These are phyloP conservation scores for Verticillium dahliae DNA, from an alignment of 2,329 filamentous ascomycete species.

Conservation along the genomic window DNA sequence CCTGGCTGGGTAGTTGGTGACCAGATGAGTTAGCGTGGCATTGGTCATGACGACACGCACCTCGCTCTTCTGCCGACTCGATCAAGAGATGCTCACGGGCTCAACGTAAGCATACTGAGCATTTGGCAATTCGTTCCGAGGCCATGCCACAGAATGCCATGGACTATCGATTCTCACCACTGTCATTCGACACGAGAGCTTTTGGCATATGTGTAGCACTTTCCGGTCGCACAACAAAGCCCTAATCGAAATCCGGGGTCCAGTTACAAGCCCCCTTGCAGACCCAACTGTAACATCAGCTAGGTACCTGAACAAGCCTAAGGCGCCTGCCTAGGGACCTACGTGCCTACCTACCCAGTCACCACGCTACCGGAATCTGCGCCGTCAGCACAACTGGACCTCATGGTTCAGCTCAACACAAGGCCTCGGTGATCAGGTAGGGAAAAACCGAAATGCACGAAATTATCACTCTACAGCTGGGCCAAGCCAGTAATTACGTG, in stretches of 20 bases:
- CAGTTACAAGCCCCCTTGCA: background rate
- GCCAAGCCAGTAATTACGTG: constrained; percentile 86
- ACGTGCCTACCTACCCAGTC: background rate
- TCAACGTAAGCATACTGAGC: no score
- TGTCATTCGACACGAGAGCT: no score
- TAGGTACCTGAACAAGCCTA: background rate
- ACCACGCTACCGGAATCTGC: background rate
- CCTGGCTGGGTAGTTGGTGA: no score
- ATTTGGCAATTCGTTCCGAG: no score
- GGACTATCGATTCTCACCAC: no score
- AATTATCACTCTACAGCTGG: constrained; percentile 88
- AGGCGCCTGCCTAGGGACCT: no score
- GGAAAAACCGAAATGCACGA: constrained; percentile 68
- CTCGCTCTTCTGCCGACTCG: no score
- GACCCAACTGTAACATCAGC: background rate
- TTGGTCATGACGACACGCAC: background rate
- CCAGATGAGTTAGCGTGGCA: background rate
- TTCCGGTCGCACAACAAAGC: background rate
- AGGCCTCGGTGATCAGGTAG: background rate
- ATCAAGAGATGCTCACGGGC: no score
- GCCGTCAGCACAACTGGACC: background rate
- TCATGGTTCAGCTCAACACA: background rate
- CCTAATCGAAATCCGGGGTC: background rate
- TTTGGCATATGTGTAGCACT: no score
- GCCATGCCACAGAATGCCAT: no score